Evolutionary conservation across 176 grass and related monocot genomes (phyloP), one percentile per base, ranked within the genome.

Genomic region (Raddia distichophylla): DNA sequence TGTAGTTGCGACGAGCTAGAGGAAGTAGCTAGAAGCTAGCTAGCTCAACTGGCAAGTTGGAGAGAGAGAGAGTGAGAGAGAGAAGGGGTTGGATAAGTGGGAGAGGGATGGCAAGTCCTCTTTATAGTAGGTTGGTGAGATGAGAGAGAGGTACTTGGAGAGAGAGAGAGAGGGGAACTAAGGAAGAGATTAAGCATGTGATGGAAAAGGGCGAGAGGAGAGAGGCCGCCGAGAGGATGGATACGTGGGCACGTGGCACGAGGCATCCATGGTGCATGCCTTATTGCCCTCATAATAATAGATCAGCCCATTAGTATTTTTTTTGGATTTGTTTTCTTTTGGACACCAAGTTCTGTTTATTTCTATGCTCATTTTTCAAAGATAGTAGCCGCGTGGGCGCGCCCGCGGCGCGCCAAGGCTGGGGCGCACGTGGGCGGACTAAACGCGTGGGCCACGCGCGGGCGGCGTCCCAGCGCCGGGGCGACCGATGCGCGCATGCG

Each of bases 121-220:
- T 82, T 83, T 90, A 90, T 90, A 86, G 66, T n/a, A 34, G 60
- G 52, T 53, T 54, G 45, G 10, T 20, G 2, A 7, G 64, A 27
- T 27, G 27, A 62, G 22, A 14, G 59, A 48, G 71, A 57, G 49
- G 48, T 44, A 42, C 17, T 43, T 63, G 80, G 27, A 27, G 59
- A 48, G 71, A 57, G 49, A 77, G 51, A 8, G 68, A 15, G 52
- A 20, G 17, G 68, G 64, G 51, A 1, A 27, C 27, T 27, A 1
- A 27, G 27, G 27, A 27, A 27, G 27, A 65, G 50, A 82, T 69
- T 4, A 22, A 55, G 66, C 74, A 88, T 64, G 74, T 83, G 86
- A 54, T 70, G 35, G 74, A 82, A 77, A 15, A 10, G 60, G 4
- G 14, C 8, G 10, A 17, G 62, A 53, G 17, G 77, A 37, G 13